Evolutionary conservation across 2,329 filamentous ascomycete genomes (phyloP).

Genomic region (Boeremia exigua): DNA sequence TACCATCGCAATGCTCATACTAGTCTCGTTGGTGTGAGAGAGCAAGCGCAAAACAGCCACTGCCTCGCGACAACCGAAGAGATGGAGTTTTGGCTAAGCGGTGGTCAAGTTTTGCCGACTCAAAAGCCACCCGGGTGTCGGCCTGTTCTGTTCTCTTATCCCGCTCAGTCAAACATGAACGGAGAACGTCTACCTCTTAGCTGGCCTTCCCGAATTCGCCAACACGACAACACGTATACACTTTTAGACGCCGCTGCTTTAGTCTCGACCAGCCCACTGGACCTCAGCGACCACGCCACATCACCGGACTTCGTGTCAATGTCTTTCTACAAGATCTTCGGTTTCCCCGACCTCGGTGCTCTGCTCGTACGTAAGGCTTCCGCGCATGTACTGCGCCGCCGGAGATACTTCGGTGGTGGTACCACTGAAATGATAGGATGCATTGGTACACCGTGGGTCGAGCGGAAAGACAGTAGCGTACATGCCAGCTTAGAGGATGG

Average conservation of each 20-base stretch:
- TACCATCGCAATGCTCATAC: constrained; percentile 88
- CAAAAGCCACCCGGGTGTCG: constrained; percentile 20
- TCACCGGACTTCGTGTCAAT: constrained; percentile 83
- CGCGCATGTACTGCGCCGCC: constrained; percentile 58
- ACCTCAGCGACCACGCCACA: constrained; percentile 61
- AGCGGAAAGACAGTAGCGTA: constrained; percentile 59
- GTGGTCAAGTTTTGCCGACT: neutral
- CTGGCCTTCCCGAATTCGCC: constrained; percentile 54
- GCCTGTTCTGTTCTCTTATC: constrained; percentile 71
- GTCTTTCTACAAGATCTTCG: constrained; percentile 96
- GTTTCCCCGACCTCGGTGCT: constrained; percentile 88
- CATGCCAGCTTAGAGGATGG: constrained; percentile 72
- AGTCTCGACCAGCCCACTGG: constrained; percentile 66
- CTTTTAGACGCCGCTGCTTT: constrained; percentile 73
- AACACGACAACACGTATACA: constrained; percentile 64
- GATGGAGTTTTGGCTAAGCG: constrained; percentile 69
- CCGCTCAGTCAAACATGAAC: constrained; percentile 92
- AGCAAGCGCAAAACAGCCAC: constrained; percentile 66
- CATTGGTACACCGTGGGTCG: constrained; percentile 60
- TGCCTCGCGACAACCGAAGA: constrained; percentile 70
- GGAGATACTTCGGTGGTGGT: constrained; percentile 72
- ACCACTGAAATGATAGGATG: constrained; percentile 65
- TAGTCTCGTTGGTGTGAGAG: constrained; percentile 78
- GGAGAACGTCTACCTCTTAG: constrained; percentile 73
- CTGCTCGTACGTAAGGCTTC: constrained; percentile 79